Base-by-base conservation (phyloP, 768 basidiomycete genomes). In the Suillus decipiens region DNA sequence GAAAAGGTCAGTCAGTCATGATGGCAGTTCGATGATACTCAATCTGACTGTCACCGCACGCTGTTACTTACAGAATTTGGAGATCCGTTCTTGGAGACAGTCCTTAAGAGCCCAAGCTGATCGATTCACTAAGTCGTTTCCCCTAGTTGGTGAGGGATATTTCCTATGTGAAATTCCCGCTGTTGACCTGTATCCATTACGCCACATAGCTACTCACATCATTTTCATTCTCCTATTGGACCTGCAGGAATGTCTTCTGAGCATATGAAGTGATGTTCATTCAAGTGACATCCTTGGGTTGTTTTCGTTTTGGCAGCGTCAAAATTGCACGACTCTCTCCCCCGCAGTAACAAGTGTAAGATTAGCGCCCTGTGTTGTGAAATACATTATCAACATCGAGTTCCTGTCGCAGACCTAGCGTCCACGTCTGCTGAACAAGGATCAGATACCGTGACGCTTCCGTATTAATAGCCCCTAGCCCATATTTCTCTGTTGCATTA, bases 11-110 rank as follows among this genome's bases (percentile, higher is more conserved):
- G 75, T 68, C 15, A 51, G 14, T 3, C 19, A 41, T 28, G n/a
- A 28, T 56, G 28, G n/a, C 34, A 31, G 12, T 39, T 36, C 51
- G 43, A n/a, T 50, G 10, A 48, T 34, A 22, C 24, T 58, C 24
- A 59, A 54, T 37, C 11, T 53, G 19, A 53, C 2, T 34, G 19
- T 12, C n/a, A 11, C 33, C 19, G 50, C 24, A 59, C 28, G 28
- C 9, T 37, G 8, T 19, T 41, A 31, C 50, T 51, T 51, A 48
- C 41, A 36, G 60, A 41, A 42, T 57, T 48, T 39, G 59, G 50
- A 24, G 84, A 86, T 75, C 84, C 84, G 36, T 85, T 86, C 71
- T 71, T 77, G 48, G 82, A 85, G 24, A 64, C 70, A 61, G 62
- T 58, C 33, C 65, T 72, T 45, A 76, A 77, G 61, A 65, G 69